Base-by-base conservation (phyloP, 148 eudicot genomes). In the Camellia japonica region DNA sequence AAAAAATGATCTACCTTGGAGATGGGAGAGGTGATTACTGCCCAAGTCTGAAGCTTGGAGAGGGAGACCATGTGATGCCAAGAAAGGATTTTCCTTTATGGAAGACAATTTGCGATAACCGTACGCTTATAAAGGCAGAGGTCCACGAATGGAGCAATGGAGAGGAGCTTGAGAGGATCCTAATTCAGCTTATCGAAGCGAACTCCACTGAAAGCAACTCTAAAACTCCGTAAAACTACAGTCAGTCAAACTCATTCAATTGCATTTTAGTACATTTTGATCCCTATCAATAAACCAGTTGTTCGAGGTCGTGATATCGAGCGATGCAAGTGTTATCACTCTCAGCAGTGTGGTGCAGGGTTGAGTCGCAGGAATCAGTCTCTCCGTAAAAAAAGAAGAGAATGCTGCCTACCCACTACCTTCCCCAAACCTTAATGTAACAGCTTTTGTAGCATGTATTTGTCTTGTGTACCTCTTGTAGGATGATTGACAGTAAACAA, bases 11-110 rank as follows among this genome's bases (percentile, higher is more conserved):
- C 77, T 95, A 95, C 68, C 82, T 95, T 78, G 97, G 98, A 77
- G 98, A 95, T 61, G 98, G 98, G 43, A 71, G 80, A n/a, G 94
- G 92, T 55, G 97, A 95, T 75, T 92, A 85, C 71, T 95, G 98
- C 78, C 98, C 98, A 43, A 87, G 86, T 69, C 77, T 95, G 79
- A 93, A 87, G 83, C 93, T 93, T 54, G 74, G 71, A 62, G 83
- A 73, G 68, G 81, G 74, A 68, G 98, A 95, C 79, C 85, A 89
- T 77, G 92, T 93, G 46, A 85, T 95, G 98, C 94, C 98, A 13
- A 88, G 94, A 73, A 93, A 87, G 78, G 78, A 82, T 23, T 93
- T 85, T 65, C 90, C 93, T 55, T 81, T 95, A 61, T 88, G 84
- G 88, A 59, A 80, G 38, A 87, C 79, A 56, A 93, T 95, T 19